Conservation (phyloP, 768 basidiomycete species). For the Mycena leptocephala region DNA sequence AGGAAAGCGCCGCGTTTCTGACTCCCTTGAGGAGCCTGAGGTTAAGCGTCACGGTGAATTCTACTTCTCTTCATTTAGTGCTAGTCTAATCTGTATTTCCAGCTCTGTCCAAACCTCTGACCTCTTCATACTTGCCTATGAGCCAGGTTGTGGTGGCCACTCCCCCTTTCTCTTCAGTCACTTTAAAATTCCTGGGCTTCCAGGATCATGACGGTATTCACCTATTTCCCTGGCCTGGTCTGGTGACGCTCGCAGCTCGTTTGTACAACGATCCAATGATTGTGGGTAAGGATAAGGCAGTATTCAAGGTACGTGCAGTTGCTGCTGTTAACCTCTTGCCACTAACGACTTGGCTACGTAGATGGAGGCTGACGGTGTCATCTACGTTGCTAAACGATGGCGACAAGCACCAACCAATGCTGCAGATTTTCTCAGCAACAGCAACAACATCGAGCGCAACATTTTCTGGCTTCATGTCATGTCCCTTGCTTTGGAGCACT, state of each 20-base stretch:
- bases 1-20: background rate
- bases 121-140: background rate
- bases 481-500: background rate
- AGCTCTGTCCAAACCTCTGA: background rate
- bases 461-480: background rate
- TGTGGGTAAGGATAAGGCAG: background rate
- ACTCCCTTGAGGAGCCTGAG: background rate
- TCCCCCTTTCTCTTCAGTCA: background rate
- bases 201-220: background rate
- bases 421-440: background rate
- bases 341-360: background rate
- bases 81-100: background rate
- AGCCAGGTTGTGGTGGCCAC: background rate
- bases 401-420: background rate
- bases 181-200: background rate
- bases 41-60: background rate
- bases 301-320: background rate
- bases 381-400: background rate
- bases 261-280: background rate
- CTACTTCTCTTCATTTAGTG: background rate
- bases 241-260: background rate
- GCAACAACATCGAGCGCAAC: background rate
- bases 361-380: background rate
- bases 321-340: background rate
- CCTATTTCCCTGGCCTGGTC: background rate